Percentiles rank a stretch among this genome's conserved stretches.
Evolutionary conservation across 495 filamentous ascomycete species (phyloP).

Genomic region (Daldinia concentrica): DNA sequence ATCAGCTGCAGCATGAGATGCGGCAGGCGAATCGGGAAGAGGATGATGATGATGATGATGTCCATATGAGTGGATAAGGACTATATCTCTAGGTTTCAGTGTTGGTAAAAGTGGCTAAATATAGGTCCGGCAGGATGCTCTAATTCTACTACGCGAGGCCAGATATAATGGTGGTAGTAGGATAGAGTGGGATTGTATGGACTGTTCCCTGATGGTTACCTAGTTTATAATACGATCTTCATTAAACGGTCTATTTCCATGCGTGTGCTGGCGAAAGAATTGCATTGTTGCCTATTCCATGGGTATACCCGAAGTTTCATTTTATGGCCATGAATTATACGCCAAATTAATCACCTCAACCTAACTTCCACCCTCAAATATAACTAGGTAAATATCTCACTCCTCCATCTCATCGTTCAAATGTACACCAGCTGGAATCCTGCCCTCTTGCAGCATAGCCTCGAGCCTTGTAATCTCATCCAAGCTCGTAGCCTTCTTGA

Average conservation of each 20-base stretch:
- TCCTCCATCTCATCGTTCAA: slow-evolving; percentile 65
- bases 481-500: slow-evolving; percentile 83
- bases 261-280: neutral
- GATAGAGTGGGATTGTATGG: too few species aligned
- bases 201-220: too few species aligned
- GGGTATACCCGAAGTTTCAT: slow-evolving; percentile 39
- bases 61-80: slow-evolving; percentile 65
- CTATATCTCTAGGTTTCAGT: neutral
- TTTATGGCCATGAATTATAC: slow-evolving; percentile 18
- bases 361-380: neutral
- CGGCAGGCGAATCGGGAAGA: slow-evolving; percentile 46
- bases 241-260: neutral
- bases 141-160: neutral
- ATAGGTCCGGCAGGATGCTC: neutral
- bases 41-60: slow-evolving; percentile 61
- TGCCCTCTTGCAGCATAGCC: slow-evolving; percentile 86
- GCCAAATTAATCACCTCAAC: slow-evolving; percentile 2
- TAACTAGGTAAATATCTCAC: slow-evolving; percentile 29
- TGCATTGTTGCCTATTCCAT: slow-evolving; percentile 31
- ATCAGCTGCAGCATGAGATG: slow-evolving; percentile 60
- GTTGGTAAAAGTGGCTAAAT: neutral
- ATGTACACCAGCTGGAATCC: slow-evolving; percentile 75
- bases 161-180: neutral
- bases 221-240: too few species aligned
- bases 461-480: slow-evolving; percentile 85